Percentiles rank a stretch among this genome's conserved stretches.
phyloP scores from a whole-genome alignment of 352 stramenopile species.

The Phytophthora pinifolia region DNA sequence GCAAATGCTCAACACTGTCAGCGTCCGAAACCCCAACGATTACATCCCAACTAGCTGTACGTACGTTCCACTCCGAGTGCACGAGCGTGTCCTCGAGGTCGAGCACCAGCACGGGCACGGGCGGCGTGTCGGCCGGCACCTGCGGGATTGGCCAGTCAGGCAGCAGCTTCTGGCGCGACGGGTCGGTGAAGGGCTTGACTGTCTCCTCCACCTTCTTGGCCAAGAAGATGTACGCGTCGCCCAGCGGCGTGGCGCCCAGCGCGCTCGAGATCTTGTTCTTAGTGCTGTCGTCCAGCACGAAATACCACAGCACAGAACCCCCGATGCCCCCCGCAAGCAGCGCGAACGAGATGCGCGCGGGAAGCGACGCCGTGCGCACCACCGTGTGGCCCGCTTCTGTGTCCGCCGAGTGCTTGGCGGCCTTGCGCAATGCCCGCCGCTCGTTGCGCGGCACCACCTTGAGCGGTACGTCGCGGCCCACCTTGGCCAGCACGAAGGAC shows the following conservation, averaged over 20 bases:
- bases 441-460: slow-evolving; percentile 59
- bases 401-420: slow-evolving; percentile 35
- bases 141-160: slow-evolving; percentile 87
- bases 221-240: slow-evolving; percentile 59
- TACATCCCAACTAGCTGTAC: slow-evolving; percentile 19
- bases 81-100: slow-evolving; percentile 87
- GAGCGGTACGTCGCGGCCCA: slow-evolving; percentile 61
- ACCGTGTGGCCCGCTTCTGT: slow-evolving; percentile 29
- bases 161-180: slow-evolving; percentile 79
- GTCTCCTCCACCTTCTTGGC: slow-evolving; percentile 69
- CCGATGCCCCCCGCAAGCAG: slow-evolving; percentile 66
- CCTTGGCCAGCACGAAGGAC: slow-evolving; percentile 25
- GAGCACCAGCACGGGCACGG: slow-evolving; percentile 81
- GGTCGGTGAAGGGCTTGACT: slow-evolving; percentile 76
- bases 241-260: slow-evolving; percentile 62
- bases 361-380: slow-evolving; percentile 75
- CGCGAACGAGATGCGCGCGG: slow-evolving; percentile 68
- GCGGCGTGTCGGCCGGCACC: slow-evolving; percentile 73
- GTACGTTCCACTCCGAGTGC: slow-evolving; percentile 89
- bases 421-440: slow-evolving; percentile 55
- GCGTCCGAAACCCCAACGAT: neutral
- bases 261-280: slow-evolving; percentile 47
- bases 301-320: slow-evolving; percentile 69
- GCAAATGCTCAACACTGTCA: slow-evolving; percentile 6
- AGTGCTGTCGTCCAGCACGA: slow-evolving; percentile 61